Evolutionary conservation across 2,329 filamentous ascomycete species (phyloP).

Genomic region (Cladosporium sp.): DNA sequence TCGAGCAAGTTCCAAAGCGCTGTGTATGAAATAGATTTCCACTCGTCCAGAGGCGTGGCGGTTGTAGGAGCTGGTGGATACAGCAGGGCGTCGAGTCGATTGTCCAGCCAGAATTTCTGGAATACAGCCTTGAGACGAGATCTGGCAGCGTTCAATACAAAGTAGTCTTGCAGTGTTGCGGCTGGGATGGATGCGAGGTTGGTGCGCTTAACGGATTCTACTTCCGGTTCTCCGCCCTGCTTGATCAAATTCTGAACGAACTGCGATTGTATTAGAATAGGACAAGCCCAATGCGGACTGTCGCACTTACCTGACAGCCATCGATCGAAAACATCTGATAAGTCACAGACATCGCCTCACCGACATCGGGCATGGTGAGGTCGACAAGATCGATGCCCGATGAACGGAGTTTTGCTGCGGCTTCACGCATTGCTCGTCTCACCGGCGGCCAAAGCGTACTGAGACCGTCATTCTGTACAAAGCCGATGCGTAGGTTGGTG

Average conservation of each 20-base stretch:
- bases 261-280: background rate
- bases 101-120: conserved; percentile 14
- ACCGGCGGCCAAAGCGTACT: conserved; percentile 22
- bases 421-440: conserved; percentile 17
- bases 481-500: conserved; percentile 18
- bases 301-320: background rate
- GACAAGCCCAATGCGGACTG: background rate
- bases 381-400: conserved; percentile 18
- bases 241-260: conserved; percentile 15
- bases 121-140: conserved; percentile 13
- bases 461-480: conserved; percentile 20
- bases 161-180: conserved; percentile 17
- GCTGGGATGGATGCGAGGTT: conserved; percentile 20
- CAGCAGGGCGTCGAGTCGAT: conserved; percentile 53
- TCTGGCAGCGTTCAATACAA: conserved; percentile 17
- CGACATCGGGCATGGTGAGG: conserved; percentile 17
- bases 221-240: conserved; percentile 17
- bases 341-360: conserved; percentile 14
- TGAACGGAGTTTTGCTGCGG: conserved; percentile 14
- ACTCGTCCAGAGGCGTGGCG: conserved; percentile 50
- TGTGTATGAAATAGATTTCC: conserved; percentile 46
- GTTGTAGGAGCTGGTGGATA: conserved; percentile 53
- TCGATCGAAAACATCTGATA: conserved; percentile 16
- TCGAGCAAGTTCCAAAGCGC: conserved; percentile 64
- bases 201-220: conserved; percentile 19